phyloP scores from a whole-genome alignment of 345 rosid species.

The Populus alba region DNA sequence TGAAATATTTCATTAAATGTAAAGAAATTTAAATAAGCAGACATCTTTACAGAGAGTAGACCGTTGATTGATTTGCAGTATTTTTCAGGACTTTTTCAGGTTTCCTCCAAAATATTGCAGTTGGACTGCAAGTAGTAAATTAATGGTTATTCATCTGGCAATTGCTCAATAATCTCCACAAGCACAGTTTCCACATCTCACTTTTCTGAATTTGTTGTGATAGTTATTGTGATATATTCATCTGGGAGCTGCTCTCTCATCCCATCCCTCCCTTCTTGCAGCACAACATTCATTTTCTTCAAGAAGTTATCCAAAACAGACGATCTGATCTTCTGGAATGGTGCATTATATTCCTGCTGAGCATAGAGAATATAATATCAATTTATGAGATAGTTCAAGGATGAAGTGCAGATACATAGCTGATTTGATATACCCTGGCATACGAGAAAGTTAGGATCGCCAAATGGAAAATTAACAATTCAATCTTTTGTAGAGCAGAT shows the following conservation, averaged over 20 bases:
- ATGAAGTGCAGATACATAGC: slow-evolving; percentile 31
- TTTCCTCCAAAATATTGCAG: not conserved
- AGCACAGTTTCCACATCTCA: not conserved
- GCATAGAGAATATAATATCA: slow-evolving; percentile 64
- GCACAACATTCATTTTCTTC: slow-evolving; percentile 94
- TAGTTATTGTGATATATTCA: not conserved
- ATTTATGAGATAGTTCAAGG: slow-evolving; percentile 66
- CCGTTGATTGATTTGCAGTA: not conserved
- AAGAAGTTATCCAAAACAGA: slow-evolving; percentile 82
- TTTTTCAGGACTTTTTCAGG: not conserved
- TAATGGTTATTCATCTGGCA: not conserved
- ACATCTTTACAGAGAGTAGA: not conserved
- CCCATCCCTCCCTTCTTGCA: slow-evolving; percentile 33
- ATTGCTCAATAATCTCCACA: not conserved
- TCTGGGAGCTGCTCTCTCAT: not conserved
- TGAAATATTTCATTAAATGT: not conserved
- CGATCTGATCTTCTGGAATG: slow-evolving; percentile 80
- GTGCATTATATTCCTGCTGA: slow-evolving; percentile 80
- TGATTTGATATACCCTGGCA: slow-evolving; percentile 4
- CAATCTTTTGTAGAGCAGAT: not conserved
- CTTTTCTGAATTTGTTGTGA: not conserved
- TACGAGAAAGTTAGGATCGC: not conserved
- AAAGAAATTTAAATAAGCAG: not conserved
- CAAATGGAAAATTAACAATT: not conserved
- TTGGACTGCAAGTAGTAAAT: not conserved